A percentile compares a stretch with the other conserved stretches of the same genome.
These are phyloP conservation scores for Ajuga chamaepitys DNA, from an alignment of 257 asterid genomes.

Conservation along the genomic window DNA sequence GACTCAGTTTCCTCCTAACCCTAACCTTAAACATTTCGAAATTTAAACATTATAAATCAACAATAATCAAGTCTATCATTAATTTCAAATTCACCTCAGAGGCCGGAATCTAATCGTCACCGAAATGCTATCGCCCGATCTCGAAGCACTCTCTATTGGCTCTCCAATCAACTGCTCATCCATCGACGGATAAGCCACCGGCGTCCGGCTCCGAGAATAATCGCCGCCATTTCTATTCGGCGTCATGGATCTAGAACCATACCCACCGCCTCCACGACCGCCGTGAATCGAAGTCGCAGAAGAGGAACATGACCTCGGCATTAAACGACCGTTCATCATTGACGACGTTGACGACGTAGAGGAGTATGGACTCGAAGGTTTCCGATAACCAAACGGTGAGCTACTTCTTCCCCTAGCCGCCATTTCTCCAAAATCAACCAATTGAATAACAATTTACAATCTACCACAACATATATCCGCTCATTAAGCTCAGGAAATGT, in stretches of 20 bases:
- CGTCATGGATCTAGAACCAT: slow-evolving; percentile 69
- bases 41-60: slow-evolving; percentile 22
- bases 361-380: slow-evolving; percentile 71
- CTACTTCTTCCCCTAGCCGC: slow-evolving; percentile 88
- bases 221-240: slow-evolving; percentile 36
- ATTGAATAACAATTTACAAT: slow-evolving; percentile 1
- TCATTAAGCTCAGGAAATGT: slow-evolving; percentile 5
- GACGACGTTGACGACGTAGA: slow-evolving; percentile 83
- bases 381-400: slow-evolving; percentile 58
- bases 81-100: slow-evolving; percentile 52
- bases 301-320: slow-evolving; percentile 66
- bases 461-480: background rate
- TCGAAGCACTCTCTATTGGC: slow-evolving; percentile 43
- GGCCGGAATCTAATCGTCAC: slow-evolving; percentile 95
- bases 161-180: slow-evolving; percentile 62
- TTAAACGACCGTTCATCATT: slow-evolving; percentile 56
- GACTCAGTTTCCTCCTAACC: slow-evolving; percentile 26
- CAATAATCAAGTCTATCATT: slow-evolving; percentile 42
- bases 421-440: slow-evolving; percentile 30
- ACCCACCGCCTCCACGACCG: slow-evolving; percentile 34
- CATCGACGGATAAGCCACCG: slow-evolving; percentile 50
- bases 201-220: slow-evolving; percentile 42
- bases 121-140: slow-evolving; percentile 89
- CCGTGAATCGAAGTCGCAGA: slow-evolving; percentile 57
- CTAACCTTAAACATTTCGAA: slow-evolving; percentile 21